Base-by-base conservation (phyloP, 495 filamentous ascomycete genomes). In the Penicillium bovifimosum region DNA sequence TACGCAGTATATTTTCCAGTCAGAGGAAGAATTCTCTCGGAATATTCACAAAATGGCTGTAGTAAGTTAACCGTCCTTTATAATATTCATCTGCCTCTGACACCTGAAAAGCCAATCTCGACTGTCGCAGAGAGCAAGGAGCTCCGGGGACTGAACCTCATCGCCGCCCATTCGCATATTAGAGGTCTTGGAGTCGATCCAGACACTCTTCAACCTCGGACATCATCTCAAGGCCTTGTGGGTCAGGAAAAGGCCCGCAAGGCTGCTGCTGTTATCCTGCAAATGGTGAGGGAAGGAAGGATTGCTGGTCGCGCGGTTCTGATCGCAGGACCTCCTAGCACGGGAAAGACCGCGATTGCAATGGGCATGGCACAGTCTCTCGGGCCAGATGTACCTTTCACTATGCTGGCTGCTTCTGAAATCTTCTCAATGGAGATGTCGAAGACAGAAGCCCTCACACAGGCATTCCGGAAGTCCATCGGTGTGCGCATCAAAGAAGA, bases 381-480 rank as follows among this genome's bases (percentile, higher is more conserved):
- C 29, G 93, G 93, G 27, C 64, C 87, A 1, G 93, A 99, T 70
- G 90, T 95, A 5, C 93, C 93, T 20, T 99, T 99, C 69, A 96
- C 92, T 9, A 91, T 91, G 73, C 84, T 96, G 34, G 88, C 95
- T 41, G 86, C 90, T 1, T 95, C 90, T 39, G 93, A 99, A 68
- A 96, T 97, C 50, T 99, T 96, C 76, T 96, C 91, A 4, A 80
- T 96, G 59, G 95, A 97, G 66, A 97, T 99, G 91, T 95, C 88
- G 48, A 99, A 97, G 75, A 97, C 93, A 8, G 93, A 99, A 69
- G 91, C 95, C 27, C 81, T 99, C 36, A 96, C 90, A 36, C 95
- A 99, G 66, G 95, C 95, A 7, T 99, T 99, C 77, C 81, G 93
- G 36, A 96, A 95, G 65, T 95, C 89, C 28, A 97, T 99, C 54